A percentile compares a stretch with the other conserved stretches of the same genome.
phyloP scores from a whole-genome alignment of 495 filamentous ascomycete genomes.

The Podospora appendiculata region DNA sequence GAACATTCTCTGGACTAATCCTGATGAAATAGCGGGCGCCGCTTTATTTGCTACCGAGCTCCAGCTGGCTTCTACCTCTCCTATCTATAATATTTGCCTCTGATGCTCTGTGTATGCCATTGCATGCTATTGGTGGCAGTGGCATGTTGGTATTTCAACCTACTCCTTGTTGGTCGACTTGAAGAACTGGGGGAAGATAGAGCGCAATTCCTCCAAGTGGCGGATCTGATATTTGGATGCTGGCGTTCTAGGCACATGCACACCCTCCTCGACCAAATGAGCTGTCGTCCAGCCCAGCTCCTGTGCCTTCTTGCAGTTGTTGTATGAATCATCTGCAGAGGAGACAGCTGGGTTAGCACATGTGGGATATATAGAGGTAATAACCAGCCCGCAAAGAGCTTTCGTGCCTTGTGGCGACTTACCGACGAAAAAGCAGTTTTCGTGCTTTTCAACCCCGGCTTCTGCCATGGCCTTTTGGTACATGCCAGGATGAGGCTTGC shows the following conservation, averaged over 20 bases:
- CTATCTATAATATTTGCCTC: background rate
- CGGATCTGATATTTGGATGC: conserved; percentile 63
- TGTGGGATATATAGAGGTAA: background rate
- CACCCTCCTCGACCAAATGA: conserved; percentile 71
- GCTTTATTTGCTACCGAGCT: no score
- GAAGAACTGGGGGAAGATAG: conserved; percentile 73
- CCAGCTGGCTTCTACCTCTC: no score
- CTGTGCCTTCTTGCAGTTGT: conserved; percentile 65
- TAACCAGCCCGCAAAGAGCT: no score
- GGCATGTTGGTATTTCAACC: no score
- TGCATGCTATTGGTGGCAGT: no score
- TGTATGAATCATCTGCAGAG: conserved; percentile 35
- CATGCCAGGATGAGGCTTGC: conserved; percentile 82
- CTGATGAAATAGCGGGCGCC: no score
- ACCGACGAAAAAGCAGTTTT: conserved; percentile 84
- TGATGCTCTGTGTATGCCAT: no score
- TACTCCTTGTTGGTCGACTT: conserved; percentile 23
- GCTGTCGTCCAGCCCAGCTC: conserved; percentile 71
- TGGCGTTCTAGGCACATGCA: conserved; percentile 47
- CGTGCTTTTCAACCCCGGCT: conserved; percentile 46
- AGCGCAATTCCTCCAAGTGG: conserved; percentile 63
- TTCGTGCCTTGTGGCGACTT: conserved; percentile 17
- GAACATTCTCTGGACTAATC: no score
- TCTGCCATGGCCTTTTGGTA: conserved; percentile 72
- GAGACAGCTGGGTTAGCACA: conserved; percentile 6